Percentiles rank a stretch among this genome's conserved stretches.
phyloP scores from a whole-genome alignment of 1,284 basidiomycete species.

The Clitocybe nebularis region DNA sequence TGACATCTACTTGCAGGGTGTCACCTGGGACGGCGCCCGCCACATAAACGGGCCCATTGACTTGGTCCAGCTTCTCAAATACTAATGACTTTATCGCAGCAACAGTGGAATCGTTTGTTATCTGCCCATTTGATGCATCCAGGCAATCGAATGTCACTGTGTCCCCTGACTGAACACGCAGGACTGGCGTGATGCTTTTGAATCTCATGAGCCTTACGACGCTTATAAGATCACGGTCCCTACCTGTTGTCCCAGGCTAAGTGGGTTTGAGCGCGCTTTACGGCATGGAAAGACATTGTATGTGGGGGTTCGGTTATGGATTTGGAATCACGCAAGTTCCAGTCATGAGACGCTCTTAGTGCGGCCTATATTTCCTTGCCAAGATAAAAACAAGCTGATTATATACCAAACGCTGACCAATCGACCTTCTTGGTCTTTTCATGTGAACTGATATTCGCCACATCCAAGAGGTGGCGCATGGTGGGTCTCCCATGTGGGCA shows the following conservation, averaged over 20 bases:
- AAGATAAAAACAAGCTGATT: not conserved
- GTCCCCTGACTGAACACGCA: constrained; percentile 48
- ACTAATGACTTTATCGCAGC: constrained; percentile 34
- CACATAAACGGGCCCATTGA: constrained; percentile 55
- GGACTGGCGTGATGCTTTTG: constrained; percentile 44
- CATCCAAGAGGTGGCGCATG: constrained; percentile 80
- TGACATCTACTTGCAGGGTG: constrained; percentile 54
- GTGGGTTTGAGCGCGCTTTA: constrained; percentile 46
- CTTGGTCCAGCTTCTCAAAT: constrained; percentile 49
- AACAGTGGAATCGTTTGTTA: constrained; percentile 40
- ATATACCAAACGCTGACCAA: constrained; percentile 23
- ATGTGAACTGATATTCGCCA: constrained; percentile 16
- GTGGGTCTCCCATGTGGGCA: constrained; percentile 96
- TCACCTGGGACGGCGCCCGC: constrained; percentile 49
- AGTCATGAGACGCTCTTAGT: no score
- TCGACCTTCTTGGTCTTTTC: constrained; percentile 15
- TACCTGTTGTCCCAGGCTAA: constrained; percentile 59
- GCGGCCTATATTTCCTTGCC: no score
- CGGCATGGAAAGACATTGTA: constrained; percentile 48
- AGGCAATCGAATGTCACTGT: constrained; percentile 56
- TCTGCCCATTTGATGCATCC: constrained; percentile 60
- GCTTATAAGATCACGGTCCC: constrained; percentile 5
- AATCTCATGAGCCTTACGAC: not conserved
- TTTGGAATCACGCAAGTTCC: not conserved
- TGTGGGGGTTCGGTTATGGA: not conserved